Conservation (phyloP, 495 filamentous ascomycete genomes). For the Aspergillus incahuasiensis region DNA sequence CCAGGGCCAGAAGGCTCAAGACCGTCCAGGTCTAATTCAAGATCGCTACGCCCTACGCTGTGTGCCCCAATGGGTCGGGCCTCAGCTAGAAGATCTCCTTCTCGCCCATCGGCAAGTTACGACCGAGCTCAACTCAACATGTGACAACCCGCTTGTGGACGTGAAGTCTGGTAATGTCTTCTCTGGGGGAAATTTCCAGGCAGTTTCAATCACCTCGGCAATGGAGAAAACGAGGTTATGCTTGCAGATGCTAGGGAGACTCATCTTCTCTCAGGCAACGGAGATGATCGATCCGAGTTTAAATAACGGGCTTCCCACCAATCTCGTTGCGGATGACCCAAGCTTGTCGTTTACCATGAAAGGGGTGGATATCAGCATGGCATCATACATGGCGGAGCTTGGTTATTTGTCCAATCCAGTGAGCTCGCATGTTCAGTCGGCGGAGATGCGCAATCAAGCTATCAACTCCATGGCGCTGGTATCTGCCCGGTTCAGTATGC, state of each 20-base stretch:
- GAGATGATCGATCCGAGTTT: slow-evolving; percentile 55
- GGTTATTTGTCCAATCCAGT: slow-evolving; percentile 50
- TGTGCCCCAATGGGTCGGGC: slow-evolving; percentile 61
- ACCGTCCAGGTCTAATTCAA: slow-evolving; percentile 44
- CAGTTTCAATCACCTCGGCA: slow-evolving; percentile 54
- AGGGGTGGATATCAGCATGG: slow-evolving; percentile 60
- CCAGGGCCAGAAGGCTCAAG: slow-evolving; percentile 18
- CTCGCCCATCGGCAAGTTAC: slow-evolving; percentile 52
- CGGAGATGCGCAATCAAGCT: slow-evolving; percentile 58
- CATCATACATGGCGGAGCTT: slow-evolving; percentile 57
- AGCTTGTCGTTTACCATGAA: slow-evolving; percentile 54
- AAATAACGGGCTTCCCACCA: slow-evolving; percentile 57
- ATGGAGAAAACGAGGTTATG: slow-evolving; percentile 57
- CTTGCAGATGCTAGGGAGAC: slow-evolving; percentile 53
- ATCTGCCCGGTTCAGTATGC: slow-evolving; percentile 51
- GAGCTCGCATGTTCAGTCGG: slow-evolving; percentile 49
- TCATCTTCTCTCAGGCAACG: slow-evolving; percentile 55
- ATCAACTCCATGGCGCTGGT: slow-evolving; percentile 57
- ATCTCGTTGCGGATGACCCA: slow-evolving; percentile 55
- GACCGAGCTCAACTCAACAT: slow-evolving; percentile 58
- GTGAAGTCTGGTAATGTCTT: slow-evolving; percentile 29
- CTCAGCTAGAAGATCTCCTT: slow-evolving; percentile 56
- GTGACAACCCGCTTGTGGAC: slow-evolving; percentile 62
- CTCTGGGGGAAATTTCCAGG: slow-evolving; percentile 63
- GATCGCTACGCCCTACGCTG: slow-evolving; percentile 61